phyloP scores from a whole-genome alignment of 352 stramenopile species.

The Globisporangium nodosum region DNA sequence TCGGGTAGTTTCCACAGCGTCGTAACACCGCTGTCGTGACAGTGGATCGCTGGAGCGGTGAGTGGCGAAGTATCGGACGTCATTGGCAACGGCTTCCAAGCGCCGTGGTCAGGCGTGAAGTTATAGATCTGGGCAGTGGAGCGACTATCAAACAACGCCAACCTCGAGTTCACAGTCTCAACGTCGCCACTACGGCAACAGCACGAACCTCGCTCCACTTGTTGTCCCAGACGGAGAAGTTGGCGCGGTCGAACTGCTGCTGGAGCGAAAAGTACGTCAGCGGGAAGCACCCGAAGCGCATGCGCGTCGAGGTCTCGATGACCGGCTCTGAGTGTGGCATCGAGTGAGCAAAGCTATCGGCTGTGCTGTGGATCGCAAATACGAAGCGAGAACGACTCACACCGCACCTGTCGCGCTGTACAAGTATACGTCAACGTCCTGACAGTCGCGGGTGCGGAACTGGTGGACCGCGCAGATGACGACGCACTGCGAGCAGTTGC shows the following conservation, averaged over 20 bases:
- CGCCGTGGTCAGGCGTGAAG: conserved; percentile 52
- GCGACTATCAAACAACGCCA: not conserved
- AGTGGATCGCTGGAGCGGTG: conserved; percentile 14
- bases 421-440: conserved; percentile 52
- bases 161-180: not conserved
- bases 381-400: not conserved
- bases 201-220: conserved; percentile 65
- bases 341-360: not conserved
- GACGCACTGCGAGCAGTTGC: conserved; percentile 57
- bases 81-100: conserved; percentile 35
- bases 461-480: conserved; percentile 65
- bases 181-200: not conserved
- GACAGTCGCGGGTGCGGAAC: conserved; percentile 68
- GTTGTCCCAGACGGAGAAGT: conserved; percentile 80
- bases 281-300: conserved; percentile 62
- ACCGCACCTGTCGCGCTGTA: conserved; percentile 50
- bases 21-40: conserved; percentile 17
- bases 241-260: conserved; percentile 56
- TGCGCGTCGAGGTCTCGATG: conserved; percentile 53
- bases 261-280: conserved; percentile 67
- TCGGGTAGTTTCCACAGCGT: conserved; percentile 50
- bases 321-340: conserved; percentile 39
- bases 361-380: not conserved
- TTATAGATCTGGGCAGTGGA: conserved; percentile 49
- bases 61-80: conserved; percentile 31